Evolutionary conservation across 257 asterid genomes (phyloP).

Genomic region (Thymus quinquecostatus): DNA sequence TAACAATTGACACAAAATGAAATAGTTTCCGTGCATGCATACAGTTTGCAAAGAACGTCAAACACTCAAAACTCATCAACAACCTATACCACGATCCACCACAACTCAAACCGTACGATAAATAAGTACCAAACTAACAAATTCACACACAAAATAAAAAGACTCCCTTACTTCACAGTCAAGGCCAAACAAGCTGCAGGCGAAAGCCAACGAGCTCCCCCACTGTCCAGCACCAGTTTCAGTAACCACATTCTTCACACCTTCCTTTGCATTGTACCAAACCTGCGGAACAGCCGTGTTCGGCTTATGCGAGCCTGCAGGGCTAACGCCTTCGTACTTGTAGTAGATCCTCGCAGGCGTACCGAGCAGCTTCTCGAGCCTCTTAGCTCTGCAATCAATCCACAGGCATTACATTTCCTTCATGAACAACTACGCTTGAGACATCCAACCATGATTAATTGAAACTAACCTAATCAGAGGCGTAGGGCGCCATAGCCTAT

Average conservation of each 20-base stretch:
- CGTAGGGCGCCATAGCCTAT: slow-evolving; percentile 92
- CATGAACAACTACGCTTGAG: not conserved
- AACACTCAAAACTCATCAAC: not conserved
- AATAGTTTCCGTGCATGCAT: too few species aligned
- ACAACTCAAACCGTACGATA: not conserved
- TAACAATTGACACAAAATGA: not conserved
- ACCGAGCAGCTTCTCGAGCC: slow-evolving; percentile 82
- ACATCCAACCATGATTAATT: slow-evolving; percentile 5
- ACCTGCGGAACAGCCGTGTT: slow-evolving; percentile 95
- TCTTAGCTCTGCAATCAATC: slow-evolving; percentile 66
- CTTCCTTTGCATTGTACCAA: slow-evolving; percentile 83
- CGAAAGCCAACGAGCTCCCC: slow-evolving; percentile 90
- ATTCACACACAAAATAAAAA: not conserved
- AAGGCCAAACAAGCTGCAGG: slow-evolving; percentile 81
- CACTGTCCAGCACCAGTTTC: slow-evolving; percentile 99
- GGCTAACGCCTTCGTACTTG: slow-evolving; percentile 97
- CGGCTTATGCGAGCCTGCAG: slow-evolving; percentile 94
- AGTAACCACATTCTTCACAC: slow-evolving; percentile 75
- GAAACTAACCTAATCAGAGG: slow-evolving; percentile 79
- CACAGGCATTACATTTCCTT: too few species aligned
- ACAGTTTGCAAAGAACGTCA: not conserved
- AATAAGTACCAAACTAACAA: not conserved
- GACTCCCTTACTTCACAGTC: slow-evolving; percentile 66
- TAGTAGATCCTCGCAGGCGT: slow-evolving; percentile 94
- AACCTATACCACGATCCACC: not conserved